Evolutionary conservation across 768 basidiomycete species (phyloP).

Genomic region (Hysterangium stoloniferum): DNA sequence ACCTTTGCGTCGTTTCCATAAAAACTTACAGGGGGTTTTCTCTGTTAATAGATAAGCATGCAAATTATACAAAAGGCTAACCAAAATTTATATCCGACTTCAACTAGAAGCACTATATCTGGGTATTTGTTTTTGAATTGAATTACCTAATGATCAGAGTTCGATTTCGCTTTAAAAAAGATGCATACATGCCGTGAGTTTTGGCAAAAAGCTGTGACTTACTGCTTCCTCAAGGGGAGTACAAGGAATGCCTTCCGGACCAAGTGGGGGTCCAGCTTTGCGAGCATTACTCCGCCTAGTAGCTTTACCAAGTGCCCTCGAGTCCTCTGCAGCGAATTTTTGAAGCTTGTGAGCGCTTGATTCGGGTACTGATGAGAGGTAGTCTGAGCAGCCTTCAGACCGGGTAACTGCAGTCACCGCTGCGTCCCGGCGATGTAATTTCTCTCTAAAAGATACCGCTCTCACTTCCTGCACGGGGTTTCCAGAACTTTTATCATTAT

Average conservation of each 20-base stretch:
- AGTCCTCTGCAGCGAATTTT: background rate
- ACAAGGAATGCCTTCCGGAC: constrained; percentile 63
- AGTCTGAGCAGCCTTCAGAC: too few relatives aligned
- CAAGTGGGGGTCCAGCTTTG: constrained; percentile 26
- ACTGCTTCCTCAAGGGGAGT: constrained; percentile 75
- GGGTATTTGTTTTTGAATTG: constrained; percentile 57
- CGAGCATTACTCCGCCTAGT: background rate
- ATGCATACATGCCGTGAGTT: background rate
- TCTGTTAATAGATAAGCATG: background rate
- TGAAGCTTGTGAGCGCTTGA: background rate
- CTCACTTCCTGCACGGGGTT: background rate
- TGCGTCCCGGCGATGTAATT: background rate
- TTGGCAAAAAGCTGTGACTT: constrained; percentile 11
- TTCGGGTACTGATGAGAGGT: too few relatives aligned
- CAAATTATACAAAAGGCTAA: background rate
- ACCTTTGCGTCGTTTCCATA: constrained; percentile 79
- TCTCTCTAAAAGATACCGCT: background rate
- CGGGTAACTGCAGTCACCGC: too few relatives aligned
- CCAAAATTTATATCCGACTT: constrained; percentile 76
- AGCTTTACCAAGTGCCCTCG: background rate
- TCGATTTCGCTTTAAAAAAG: background rate
- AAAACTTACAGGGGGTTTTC: constrained; percentile 36
- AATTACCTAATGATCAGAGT: constrained; percentile 32
- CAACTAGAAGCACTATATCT: constrained; percentile 65
- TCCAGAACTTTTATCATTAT: background rate